Conservation (phyloP, 192 early-diverging fungal genomes). For the Gorgonomyces haynaldii region DNA sequence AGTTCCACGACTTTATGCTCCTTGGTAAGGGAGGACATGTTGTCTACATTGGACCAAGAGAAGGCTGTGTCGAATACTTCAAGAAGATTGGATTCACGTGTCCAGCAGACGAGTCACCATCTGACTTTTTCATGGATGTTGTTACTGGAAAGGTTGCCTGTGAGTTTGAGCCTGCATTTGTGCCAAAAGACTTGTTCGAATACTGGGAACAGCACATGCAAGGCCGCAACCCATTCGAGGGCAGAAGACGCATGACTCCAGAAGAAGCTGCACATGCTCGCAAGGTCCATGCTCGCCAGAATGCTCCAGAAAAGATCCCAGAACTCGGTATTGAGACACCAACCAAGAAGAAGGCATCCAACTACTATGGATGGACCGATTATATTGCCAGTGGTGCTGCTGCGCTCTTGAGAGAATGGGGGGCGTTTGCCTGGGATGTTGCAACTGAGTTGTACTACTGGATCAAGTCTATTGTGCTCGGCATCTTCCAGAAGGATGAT, state of each 20-base stretch:
- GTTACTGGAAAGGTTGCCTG: conserved; percentile 39
- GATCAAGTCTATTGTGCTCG: background rate
- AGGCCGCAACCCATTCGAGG: background rate
- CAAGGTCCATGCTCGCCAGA: background rate
- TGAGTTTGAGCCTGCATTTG: conserved; percentile 19
- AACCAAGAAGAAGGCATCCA: background rate
- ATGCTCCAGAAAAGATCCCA: background rate
- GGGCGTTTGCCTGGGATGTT: conserved; percentile 11
- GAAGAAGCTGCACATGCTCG: conserved; percentile 2
- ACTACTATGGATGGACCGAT: conserved; percentile 1
- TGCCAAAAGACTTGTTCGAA: conserved; percentile 27
- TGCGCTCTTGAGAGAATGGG: background rate
- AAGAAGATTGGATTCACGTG: conserved; percentile 30
- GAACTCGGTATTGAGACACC: background rate
- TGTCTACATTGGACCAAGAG: conserved; percentile 50
- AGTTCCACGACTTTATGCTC: conserved; percentile 61
- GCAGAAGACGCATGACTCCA: conserved; percentile 2
- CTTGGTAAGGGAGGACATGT: conserved; percentile 59
- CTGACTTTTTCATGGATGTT: conserved; percentile 62
- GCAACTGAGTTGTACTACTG: conserved; percentile 5
- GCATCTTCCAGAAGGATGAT: conserved; percentile 5
- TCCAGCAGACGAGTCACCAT: conserved; percentile 25
- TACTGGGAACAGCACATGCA: conserved; percentile 25
- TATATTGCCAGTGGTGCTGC: conserved; percentile 4
- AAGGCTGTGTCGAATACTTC: conserved; percentile 37